Conservation (phyloP, 2,329 filamentous ascomycete genomes). For the Lojkania enalia region DNA sequence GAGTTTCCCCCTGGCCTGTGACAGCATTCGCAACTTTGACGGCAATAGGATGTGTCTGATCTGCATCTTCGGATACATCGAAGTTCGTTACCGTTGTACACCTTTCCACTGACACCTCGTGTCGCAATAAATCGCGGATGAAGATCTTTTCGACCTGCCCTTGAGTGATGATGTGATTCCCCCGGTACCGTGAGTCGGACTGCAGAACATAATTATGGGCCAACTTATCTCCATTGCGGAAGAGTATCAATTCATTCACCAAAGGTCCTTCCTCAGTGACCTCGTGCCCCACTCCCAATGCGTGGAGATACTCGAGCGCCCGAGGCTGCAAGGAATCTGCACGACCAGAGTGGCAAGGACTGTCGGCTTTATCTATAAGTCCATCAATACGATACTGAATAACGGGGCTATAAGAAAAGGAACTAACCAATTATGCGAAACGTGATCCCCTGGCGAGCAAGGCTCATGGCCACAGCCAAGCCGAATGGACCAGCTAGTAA, state of each 20-base stretch:
- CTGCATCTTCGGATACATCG: neutral
- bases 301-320: constrained; percentile 14
- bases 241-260: constrained; percentile 35
- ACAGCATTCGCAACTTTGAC: constrained; percentile 22
- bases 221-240: constrained; percentile 35
- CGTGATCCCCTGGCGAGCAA: constrained; percentile 38
- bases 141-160: constrained; percentile 44
- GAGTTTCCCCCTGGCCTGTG: constrained; percentile 23
- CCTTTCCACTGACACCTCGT: constrained; percentile 39
- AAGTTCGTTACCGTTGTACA: constrained; percentile 24
- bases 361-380: constrained; percentile 29
- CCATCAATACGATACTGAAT: no score
- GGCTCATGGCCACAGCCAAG: constrained; percentile 33
- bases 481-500: constrained; percentile 38
- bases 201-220: constrained; percentile 29
- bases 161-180: constrained; percentile 44
- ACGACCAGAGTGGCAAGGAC: constrained; percentile 30
- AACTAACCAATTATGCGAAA: constrained; percentile 41
- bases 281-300: constrained; percentile 30
- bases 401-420: no score
- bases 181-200: constrained; percentile 42
- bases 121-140: constrained; percentile 41
- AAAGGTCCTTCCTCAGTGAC: constrained; percentile 40
- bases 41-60: neutral
- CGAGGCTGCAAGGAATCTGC: constrained; percentile 31